Percentiles rank a stretch among this genome's conserved stretches.
Conservation (phyloP, 257 asterid species). For the Rubia yunnanensis region DNA sequence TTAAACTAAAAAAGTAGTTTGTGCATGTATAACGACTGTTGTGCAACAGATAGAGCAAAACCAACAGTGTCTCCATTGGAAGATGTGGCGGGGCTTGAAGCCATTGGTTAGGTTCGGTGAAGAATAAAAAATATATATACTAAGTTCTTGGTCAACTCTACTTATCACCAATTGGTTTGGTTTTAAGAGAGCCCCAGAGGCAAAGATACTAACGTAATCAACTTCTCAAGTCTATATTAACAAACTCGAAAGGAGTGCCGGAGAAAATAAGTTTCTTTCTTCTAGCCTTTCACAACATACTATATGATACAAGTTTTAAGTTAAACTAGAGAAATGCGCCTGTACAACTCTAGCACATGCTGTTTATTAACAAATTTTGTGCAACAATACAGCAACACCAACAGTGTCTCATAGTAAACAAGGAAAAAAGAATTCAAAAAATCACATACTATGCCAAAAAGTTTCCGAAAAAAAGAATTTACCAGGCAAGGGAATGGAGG, state of each 20-base stretch:
- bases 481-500: constrained; percentile 49
- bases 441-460: background rate
- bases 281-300: background rate
- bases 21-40: background rate
- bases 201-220: no score
- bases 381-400: background rate
- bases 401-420: background rate
- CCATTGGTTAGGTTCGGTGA: no score
- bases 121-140: no score
- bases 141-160: no score
- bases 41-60: no score
- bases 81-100: no score
- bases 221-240: no score
- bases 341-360: background rate
- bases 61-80: no score
- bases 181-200: no score
- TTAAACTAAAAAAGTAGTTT: background rate
- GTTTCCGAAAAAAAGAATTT: background rate
- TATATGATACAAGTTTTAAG: background rate
- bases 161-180: no score
- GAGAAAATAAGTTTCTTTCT: no score
- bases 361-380: background rate
- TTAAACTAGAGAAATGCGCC: background rate
- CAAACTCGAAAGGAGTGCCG: no score
- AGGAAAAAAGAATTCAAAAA: background rate